A percentile compares a stretch with the other conserved stretches of the same genome.
These are phyloP conservation scores for Ophiostoma ips DNA, from an alignment of 2,329 filamentous ascomycete genomes.

Conservation along the genomic window DNA sequence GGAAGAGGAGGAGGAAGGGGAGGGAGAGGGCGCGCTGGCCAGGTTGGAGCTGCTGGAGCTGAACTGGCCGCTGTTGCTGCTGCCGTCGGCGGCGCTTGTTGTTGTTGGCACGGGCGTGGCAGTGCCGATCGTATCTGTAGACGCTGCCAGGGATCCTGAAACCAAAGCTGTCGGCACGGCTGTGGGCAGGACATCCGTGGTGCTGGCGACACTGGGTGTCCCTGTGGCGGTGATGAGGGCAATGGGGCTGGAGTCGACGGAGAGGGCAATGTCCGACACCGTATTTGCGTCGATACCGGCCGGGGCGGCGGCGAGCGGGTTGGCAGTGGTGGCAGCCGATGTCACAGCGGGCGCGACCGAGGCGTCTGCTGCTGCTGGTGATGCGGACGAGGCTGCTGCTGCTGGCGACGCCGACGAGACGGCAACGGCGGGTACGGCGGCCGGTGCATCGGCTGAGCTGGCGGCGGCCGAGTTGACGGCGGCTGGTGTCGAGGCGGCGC, in stretches of 20 bases:
- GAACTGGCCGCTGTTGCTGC: too few relatives aligned
- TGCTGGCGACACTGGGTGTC: neutral
- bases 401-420: neutral
- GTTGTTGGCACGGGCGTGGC: neutral
- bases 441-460: too few relatives aligned
- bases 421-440: too few relatives aligned
- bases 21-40: neutral
- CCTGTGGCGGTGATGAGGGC: neutral
- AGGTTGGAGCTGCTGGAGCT: neutral
- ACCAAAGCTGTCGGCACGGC: constrained; percentile 8
- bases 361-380: constrained; percentile 9
- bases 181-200: too few relatives aligned
- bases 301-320: neutral
- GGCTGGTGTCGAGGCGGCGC: too few relatives aligned
- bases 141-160: constrained; percentile 7
- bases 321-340: neutral
- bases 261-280: neutral
- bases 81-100: too few relatives aligned
- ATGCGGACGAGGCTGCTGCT: constrained; percentile 3
- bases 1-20: neutral
- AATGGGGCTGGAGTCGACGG: neutral
- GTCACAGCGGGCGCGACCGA: neutral
- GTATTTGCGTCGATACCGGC: neutral
- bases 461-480: too few relatives aligned
- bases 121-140: too few relatives aligned